Base-by-base conservation (phyloP, 140 eudicot genomes). In the Oenanthe javanica region DNA sequence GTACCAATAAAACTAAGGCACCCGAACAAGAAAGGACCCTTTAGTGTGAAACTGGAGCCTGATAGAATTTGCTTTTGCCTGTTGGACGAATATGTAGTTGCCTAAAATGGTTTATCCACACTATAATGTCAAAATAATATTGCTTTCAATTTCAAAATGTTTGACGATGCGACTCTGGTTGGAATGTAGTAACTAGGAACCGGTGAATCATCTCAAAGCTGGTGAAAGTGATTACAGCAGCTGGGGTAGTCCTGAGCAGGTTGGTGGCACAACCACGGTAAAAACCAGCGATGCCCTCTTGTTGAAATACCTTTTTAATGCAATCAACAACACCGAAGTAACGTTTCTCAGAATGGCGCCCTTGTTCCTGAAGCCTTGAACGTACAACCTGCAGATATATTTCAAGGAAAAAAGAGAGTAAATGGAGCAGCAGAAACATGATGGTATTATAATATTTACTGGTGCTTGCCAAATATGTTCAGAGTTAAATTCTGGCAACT, bases 241-340 rank as follows among this genome's bases (percentile, higher is more conserved):
- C 99, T 25, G 99, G 99, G 19, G 99, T 95, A 15, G 97, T 95
- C 84, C 99, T 84, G 55, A 95, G 82, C 49, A 95, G 85, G 80
- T 95, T 95, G 38, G 92, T 95, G 57, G 97, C 99, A 85, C 99
- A 95, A n/a, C 99, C 99, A 63, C 99, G 97, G 76, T 95, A 95
- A 80, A 95, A 92, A n/a, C 97, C 99, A 6, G 89, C 85, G 47
- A 95, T 70, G 51, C 99, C 99, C 45, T 92, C 97, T 78, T 86
- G 87, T 48, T 85, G 89, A 64, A 78, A 83, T 80, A 95, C 91
- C 87, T 92, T 90, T 84, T 78, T 89, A 63, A 95, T 83, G 88
- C 99, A 95, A 85, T 95, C 99, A 43, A 85, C 76, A 75, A 89
- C 93, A 51, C 99, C 99, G 6, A 86, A 49, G 81, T 95, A 95